Percentiles rank a stretch among this genome's conserved stretches.
These are phyloP conservation scores for Candida tallmaniae DNA, from an alignment of 805 yeast genomes.

Conservation along the genomic window DNA sequence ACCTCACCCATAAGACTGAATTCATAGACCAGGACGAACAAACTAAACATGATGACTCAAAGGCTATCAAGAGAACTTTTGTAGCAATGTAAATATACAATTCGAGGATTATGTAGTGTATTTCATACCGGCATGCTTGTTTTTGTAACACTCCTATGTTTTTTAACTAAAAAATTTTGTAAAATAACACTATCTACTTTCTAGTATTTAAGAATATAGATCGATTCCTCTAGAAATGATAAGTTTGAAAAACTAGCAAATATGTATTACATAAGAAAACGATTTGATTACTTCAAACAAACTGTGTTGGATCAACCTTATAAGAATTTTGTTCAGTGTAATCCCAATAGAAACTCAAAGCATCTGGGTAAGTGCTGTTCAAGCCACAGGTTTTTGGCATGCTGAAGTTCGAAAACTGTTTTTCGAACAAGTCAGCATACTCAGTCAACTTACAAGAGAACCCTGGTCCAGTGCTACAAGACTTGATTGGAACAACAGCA, in stretches of 20 bases:
- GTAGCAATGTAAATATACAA: slow-evolving; percentile 48
- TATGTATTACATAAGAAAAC: too few species aligned
- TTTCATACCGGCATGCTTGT: too few species aligned
- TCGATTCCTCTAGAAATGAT: too few species aligned
- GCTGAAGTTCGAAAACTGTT: slow-evolving; percentile 15
- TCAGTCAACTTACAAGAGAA: slow-evolving; percentile 34
- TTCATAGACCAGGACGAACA: slow-evolving; percentile 67
- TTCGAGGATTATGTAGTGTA: too few species aligned
- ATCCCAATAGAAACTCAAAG: slow-evolving; percentile 39
- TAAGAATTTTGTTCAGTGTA: too few species aligned
- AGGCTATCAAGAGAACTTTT: slow-evolving; percentile 69
- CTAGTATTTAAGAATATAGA: too few species aligned
- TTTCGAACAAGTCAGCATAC: slow-evolving; percentile 14
- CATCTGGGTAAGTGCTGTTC: slow-evolving; percentile 14
- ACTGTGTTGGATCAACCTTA: too few species aligned
- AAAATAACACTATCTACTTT: too few species aligned
- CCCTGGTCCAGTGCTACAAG: slow-evolving; percentile 36
- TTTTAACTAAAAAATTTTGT: too few species aligned
- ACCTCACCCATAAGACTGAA: slow-evolving; percentile 64
- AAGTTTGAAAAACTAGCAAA: too few species aligned
- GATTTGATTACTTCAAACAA: too few species aligned
- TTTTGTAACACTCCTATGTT: too few species aligned
- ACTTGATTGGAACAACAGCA: slow-evolving; percentile 31
- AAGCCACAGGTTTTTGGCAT: slow-evolving; percentile 22
- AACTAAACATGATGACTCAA: slow-evolving; percentile 46